Percentiles rank a stretch among this genome's conserved stretches.
These are phyloP conservation scores for Melanomma pulvis-pyrius DNA, from an alignment of 495 filamentous ascomycete genomes.

Conservation along the genomic window DNA sequence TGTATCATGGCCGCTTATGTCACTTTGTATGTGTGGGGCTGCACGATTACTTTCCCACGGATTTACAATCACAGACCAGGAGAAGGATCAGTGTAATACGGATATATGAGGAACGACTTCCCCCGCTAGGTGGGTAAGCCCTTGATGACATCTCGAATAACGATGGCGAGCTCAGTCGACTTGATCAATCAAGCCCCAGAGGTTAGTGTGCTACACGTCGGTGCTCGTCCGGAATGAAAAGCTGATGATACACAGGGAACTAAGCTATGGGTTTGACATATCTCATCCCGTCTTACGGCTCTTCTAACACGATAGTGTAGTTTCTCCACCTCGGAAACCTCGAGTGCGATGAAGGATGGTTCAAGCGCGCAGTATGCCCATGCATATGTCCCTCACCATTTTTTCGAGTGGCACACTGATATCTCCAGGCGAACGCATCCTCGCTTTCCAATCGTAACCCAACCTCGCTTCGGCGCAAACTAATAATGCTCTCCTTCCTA, in stretches of 20 bases:
- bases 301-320: background rate
- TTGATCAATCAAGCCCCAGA: conserved; percentile 33
- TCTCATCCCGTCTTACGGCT: background rate
- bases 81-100: too few relatives aligned
- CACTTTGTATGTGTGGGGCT: too few relatives aligned
- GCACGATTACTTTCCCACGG: too few relatives aligned
- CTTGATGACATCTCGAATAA: background rate
- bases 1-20: too few relatives aligned
- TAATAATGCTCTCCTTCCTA: conserved; percentile 50
- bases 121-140: too few relatives aligned
- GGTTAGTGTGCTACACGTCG: conserved; percentile 3
- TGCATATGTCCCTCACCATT: background rate
- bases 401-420: background rate
- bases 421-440: conserved; percentile 29
- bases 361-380: conserved; percentile 30
- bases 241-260: conserved; percentile 31
- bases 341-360: conserved; percentile 39
- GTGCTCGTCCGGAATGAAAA: background rate
- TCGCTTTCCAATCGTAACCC: conserved; percentile 35
- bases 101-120: too few relatives aligned
- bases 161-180: conserved; percentile 26
- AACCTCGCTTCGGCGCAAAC: conserved; percentile 44
- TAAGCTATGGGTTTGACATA: conserved; percentile 38
- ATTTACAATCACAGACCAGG: too few relatives aligned
- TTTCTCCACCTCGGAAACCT: conserved; percentile 38